Base-by-base conservation (phyloP, 2,329 filamentous ascomycete genomes). In the Trichoderma arundinaceum region DNA sequence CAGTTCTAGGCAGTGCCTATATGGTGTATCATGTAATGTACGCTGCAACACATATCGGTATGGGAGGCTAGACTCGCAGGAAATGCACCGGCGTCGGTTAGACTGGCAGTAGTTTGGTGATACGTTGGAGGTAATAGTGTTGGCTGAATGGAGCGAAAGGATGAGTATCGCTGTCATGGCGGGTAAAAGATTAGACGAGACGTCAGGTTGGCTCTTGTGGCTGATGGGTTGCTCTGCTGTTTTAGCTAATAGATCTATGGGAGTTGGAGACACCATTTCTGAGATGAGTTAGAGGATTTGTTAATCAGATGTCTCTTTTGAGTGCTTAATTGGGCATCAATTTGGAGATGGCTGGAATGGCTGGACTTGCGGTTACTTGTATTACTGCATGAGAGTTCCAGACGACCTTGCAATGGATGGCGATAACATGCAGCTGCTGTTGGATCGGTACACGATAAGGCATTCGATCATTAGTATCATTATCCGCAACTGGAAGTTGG, bases 121-220 rank as follows among this genome's bases (percentile, higher is more conserved):
- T 38, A 28, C 4, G 22, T 28, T 28, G 22, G 22, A 28, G 22
- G 32, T n/a, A 22, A 53, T 44, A 4, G 39, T 35, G 22, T 41
- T 48, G 41, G 15, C 44, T 13, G 19, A 38, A 43, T 17, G 19
- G 44, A 38, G 19, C 0, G 13, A 32, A 44, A 58, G 17, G 54
- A 12, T 32, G 19, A 19, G 41, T 17, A 6, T 15, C 17, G 35
- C 35, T 6, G 41, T 13, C 35, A n/a, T 0, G 9, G 28, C 60
- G 60, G 60, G 17, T 63, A 63, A 63, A 44, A 54, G 49, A 63
- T 54, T 46, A 46, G 41, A 53, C 60, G 60, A 39, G 48, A 19
- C 33, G 22, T 28, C 22, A 28, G 22, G 22, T 28, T 28, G 22
- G 4, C 22, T 28, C 22, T 28, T 28, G 2, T 28, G 22, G 22